Percentiles rank a stretch among this genome's conserved stretches.
Evolutionary conservation across 306 rosid genomes (phyloP).

Genomic region (Hippophae rhamnoides): DNA sequence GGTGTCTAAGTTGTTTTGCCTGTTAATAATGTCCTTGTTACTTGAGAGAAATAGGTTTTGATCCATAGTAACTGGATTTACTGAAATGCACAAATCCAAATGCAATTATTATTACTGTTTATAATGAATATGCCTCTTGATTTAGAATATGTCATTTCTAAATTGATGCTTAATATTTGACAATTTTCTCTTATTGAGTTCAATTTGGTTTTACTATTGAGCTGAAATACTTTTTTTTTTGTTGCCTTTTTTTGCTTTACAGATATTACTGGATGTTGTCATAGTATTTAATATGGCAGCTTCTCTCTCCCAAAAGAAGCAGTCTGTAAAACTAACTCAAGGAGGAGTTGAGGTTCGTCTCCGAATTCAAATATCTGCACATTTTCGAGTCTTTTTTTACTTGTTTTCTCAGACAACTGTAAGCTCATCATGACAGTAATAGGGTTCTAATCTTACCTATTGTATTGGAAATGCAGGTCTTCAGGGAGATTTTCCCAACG

Average conservation of each 20-base stretch:
- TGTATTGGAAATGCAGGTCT: constrained; percentile 37
- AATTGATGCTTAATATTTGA: neutral
- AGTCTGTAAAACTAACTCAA: constrained; percentile 51
- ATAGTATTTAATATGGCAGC: constrained; percentile 68
- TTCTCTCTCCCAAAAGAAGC: constrained; percentile 53
- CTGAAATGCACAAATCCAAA: too few species aligned
- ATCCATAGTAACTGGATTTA: too few species aligned
- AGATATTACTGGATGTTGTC: constrained; percentile 74
- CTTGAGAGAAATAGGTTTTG: too few species aligned
- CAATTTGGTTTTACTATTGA: neutral
- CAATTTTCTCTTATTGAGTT: neutral
- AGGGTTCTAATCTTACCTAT: constrained; percentile 6
- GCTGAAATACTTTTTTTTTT: constrained; percentile 3
- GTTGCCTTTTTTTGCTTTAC: constrained; percentile 5
- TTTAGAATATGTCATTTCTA: too few species aligned
- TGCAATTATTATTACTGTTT: too few species aligned
- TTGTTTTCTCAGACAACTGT: neutral
- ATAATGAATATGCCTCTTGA: too few species aligned
- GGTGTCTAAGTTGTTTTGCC: too few species aligned
- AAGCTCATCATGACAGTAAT: neutral
- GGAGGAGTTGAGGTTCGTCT: constrained; percentile 62
- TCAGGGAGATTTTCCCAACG: constrained; percentile 62
- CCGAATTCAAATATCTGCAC: constrained; percentile 3
- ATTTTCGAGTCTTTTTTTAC: neutral
- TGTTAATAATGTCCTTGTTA: too few species aligned